Evolutionary conservation across 169 alveolate species (phyloP), one percentile per base, ranked within the genome.

Genomic region (Eimeria tenella): DNA sequence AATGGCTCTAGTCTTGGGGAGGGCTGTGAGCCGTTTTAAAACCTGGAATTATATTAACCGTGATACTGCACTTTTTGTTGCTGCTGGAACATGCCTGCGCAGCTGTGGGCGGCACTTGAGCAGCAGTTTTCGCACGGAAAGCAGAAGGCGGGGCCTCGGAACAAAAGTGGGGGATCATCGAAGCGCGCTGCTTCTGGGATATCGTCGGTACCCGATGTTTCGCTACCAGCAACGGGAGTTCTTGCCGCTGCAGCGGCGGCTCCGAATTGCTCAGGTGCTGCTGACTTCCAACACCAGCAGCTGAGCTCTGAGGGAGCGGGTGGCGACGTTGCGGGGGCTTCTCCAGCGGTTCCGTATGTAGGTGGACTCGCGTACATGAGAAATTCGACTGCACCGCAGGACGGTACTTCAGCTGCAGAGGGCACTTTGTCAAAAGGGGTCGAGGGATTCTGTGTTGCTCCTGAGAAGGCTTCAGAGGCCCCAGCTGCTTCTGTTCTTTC

Each of bases 31-130:
- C 55, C 31, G 21, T 21, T 58, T 53, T 52, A 23, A 19, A 75
- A 23, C 10, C 23, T 5, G 4, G 42, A 31, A 9, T 52, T 3
- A 50, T 5, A n/a, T 52, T 42, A 21, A 31, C 90, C 7, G 49
- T 25, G 19, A 8, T 15, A 4, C 13, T 17, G 5, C 55, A 1
- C 53, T 1, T 25, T 4, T 53, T 62, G 92, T 19, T 42, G 92
- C 68, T 62, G 92, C 60, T 63, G 68, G 63, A 11, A 15, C 21
- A 19, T 56, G 25, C 71, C 50, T 63, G 42, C 17, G 15, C 84
- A 68, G 93, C 86, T 70, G 42, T 86, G 82, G 93, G 70, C 93
- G 21, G 79, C 70, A n/a, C 79, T 84, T 10, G 91, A 84, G 73
- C 91, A 58, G 63, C 91, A 84, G 63, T 84, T 84, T 62, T 84